Conservation (phyloP, 805 yeast species). For the Cephaloascus albidus region DNA sequence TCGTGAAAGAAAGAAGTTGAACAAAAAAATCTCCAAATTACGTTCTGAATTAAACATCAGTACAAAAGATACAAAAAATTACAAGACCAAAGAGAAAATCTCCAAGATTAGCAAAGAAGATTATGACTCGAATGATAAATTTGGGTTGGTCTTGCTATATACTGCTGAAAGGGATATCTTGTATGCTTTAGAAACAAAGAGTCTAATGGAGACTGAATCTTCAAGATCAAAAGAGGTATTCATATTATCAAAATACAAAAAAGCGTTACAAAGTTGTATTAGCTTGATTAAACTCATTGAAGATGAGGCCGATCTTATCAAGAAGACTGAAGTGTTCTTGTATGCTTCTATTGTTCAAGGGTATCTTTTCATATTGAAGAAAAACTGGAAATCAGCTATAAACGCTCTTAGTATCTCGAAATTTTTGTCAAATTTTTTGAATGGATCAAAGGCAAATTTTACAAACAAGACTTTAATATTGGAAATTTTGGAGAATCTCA, state of each 20-base stretch:
- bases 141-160: constrained; percentile 50
- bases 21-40: constrained; percentile 49
- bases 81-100: constrained; percentile 36
- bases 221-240: constrained; percentile 39
- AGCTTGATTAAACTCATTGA: constrained; percentile 30
- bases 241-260: constrained; percentile 58
- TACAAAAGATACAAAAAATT: constrained; percentile 59
- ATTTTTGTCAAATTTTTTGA: constrained; percentile 48
- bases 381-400: constrained; percentile 47
- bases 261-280: constrained; percentile 37
- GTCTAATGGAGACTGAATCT: constrained; percentile 42
- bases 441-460: constrained; percentile 13
- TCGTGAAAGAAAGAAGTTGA: constrained; percentile 55
- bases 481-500: constrained; percentile 46
- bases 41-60: constrained; percentile 58
- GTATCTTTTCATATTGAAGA: constrained; percentile 25
- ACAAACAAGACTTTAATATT: constrained; percentile 30
- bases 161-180: constrained; percentile 74
- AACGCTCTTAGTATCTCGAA: constrained; percentile 50
- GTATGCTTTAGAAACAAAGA: constrained; percentile 54
- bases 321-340: constrained; percentile 17
- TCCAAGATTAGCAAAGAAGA: constrained; percentile 36
- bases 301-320: constrained; percentile 25
- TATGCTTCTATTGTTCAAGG: constrained; percentile 25
- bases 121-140: constrained; percentile 39